These are phyloP conservation scores for Nemania sp. DNA, from an alignment of 2,329 filamentous ascomycete species.

Conservation along the genomic window DNA sequence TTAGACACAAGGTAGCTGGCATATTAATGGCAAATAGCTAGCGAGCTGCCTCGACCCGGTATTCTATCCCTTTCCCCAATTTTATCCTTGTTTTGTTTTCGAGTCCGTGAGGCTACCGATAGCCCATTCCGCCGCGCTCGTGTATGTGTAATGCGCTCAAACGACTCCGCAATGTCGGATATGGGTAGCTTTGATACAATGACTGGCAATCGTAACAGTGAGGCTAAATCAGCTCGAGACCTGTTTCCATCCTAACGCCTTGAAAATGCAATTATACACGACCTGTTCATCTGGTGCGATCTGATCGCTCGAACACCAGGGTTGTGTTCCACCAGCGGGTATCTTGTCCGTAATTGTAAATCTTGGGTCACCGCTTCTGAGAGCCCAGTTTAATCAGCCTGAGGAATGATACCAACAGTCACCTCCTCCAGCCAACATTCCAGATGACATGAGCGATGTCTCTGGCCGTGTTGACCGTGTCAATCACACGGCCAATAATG, in stretches of 20 bases:
- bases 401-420: slow-evolving; percentile 13
- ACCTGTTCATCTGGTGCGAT: slow-evolving; percentile 3
- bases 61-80: slow-evolving; percentile 8
- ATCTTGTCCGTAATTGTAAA: slow-evolving; percentile 15
- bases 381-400: background rate
- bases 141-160: slow-evolving; percentile 15
- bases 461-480: slow-evolving; percentile 75
- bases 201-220: slow-evolving; percentile 18
- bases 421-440: slow-evolving; percentile 70
- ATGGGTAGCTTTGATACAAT: slow-evolving; percentile 23
- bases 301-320: slow-evolving; percentile 1
- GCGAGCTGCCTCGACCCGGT: slow-evolving; percentile 4
- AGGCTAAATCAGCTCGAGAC: slow-evolving; percentile 9
- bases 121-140: slow-evolving; percentile 9
- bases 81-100: slow-evolving; percentile 18
- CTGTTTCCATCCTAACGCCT: slow-evolving; percentile 26
- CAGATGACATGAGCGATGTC: slow-evolving; percentile 74
- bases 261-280: slow-evolving; percentile 24
- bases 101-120: slow-evolving; percentile 13
- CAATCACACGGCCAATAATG: slow-evolving; percentile 77
- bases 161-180: slow-evolving; percentile 15
- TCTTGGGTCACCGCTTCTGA: background rate
- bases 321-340: slow-evolving; percentile 7
- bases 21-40: slow-evolving; percentile 5
- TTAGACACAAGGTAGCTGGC: slow-evolving; percentile 2